These are phyloP conservation scores for Magnaporthales sp. DNA, from an alignment of 2,329 filamentous ascomycete species.

Conservation along the genomic window DNA sequence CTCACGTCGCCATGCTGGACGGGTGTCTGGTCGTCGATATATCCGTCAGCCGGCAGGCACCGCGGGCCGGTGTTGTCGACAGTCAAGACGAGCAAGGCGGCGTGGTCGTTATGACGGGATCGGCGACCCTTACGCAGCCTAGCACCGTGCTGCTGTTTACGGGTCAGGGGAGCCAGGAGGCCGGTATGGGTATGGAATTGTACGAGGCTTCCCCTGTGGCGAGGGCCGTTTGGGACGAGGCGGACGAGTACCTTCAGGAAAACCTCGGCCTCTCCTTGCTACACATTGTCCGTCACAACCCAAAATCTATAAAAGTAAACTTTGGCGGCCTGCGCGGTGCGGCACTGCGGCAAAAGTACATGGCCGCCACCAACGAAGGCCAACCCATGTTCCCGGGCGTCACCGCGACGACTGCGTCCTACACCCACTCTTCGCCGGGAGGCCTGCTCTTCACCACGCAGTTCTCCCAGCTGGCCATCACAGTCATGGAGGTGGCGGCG, in stretches of 20 bases:
- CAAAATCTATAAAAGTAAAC: conserved; percentile 24
- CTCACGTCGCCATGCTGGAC: neutral
- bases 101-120: neutral
- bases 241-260: neutral
- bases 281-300: conserved; percentile 27
- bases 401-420: conserved; percentile 15
- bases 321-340: conserved; percentile 25
- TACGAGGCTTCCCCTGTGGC: conserved; percentile 22
- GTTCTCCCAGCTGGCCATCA: conserved; percentile 24
- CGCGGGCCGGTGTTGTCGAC: neutral
- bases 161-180: conserved; percentile 29
- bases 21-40: neutral
- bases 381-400: conserved; percentile 7
- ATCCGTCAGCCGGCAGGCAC: neutral
- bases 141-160: conserved; percentile 28
- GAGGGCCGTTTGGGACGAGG: conserved; percentile 5
- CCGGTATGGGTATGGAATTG: conserved; percentile 33
- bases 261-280: neutral
- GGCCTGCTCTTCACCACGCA: conserved; percentile 24
- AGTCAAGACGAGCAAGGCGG: too few relatives aligned
- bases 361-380: neutral
- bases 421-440: conserved; percentile 17
- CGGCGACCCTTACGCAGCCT: neutral
- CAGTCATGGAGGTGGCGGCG: conserved; percentile 19
- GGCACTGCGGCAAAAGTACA: conserved; percentile 16